Conservation (phyloP, 2,329 filamentous ascomycete species). For the Piedraia hortae region DNA sequence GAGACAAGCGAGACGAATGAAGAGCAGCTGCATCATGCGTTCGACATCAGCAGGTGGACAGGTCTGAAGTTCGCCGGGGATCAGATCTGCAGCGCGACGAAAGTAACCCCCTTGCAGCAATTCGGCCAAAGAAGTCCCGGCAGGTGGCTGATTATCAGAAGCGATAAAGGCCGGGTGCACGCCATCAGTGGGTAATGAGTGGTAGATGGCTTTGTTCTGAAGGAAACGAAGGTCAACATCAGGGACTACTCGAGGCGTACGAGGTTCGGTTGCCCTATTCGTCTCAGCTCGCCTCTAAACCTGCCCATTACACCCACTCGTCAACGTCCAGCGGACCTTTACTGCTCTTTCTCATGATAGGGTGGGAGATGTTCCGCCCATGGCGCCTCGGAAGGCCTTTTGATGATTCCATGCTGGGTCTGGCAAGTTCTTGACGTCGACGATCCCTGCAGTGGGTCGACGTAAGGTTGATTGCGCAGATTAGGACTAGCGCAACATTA, state of each 20-base stretch:
- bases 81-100: slow-evolving; percentile 26
- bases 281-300: too few relatives aligned
- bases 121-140: slow-evolving; percentile 35
- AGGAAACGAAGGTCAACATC: slow-evolving; percentile 55
- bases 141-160: slow-evolving; percentile 33
- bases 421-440: too few relatives aligned
- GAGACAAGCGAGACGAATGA: slow-evolving; percentile 56
- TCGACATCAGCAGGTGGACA: slow-evolving; percentile 27
- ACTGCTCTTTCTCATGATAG: slow-evolving; percentile 36
- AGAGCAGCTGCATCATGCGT: slow-evolving; percentile 49
- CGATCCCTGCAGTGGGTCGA: too few relatives aligned
- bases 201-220: slow-evolving; percentile 55
- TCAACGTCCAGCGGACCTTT: slow-evolving; percentile 49
- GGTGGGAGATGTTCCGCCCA: slow-evolving; percentile 10
- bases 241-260: too few relatives aligned
- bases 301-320: too few relatives aligned
- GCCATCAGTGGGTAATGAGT: slow-evolving; percentile 40
- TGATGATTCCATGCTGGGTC: too few relatives aligned
- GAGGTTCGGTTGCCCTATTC: too few relatives aligned
- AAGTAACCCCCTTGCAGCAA: slow-evolving; percentile 53
- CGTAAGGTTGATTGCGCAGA: too few relatives aligned
- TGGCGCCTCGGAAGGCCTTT: slow-evolving; percentile 9
- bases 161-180: slow-evolving; percentile 39
- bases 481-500: too few relatives aligned
- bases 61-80: slow-evolving; percentile 16